Percentiles rank a stretch among this genome's conserved stretches.
Evolutionary conservation across 2,329 filamentous ascomycete species (phyloP).

Genomic region (Rugonectria rugulosa): DNA sequence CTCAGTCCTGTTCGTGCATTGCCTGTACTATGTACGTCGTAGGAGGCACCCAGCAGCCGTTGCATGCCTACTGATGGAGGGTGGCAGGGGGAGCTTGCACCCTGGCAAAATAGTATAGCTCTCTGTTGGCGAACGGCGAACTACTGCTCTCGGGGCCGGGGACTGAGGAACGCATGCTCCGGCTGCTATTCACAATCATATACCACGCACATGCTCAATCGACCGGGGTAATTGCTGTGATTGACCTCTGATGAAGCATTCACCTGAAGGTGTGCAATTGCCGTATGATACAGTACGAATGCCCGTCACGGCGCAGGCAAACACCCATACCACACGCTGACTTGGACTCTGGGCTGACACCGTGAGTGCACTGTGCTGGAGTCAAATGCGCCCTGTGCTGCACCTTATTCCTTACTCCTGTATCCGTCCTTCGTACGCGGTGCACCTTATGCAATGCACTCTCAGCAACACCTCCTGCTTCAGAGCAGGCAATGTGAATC

Average conservation of each 20-base stretch:
- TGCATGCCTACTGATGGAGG: conserved; percentile 17
- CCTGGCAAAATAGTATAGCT: conserved; percentile 16
- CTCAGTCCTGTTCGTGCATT: too few relatives aligned
- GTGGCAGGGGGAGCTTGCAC: conserved; percentile 21
- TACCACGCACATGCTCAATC: neutral
- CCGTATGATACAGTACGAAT: neutral
- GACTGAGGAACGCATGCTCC: conserved; percentile 12
- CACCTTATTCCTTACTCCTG: conserved; percentile 10
- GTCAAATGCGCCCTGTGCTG: conserved; percentile 12
- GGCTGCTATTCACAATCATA: conserved; percentile 10
- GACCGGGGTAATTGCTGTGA: neutral
- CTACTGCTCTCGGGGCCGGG: conserved; percentile 5
- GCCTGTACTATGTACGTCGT: conserved; percentile 1
- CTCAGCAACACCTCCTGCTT: conserved; percentile 15
- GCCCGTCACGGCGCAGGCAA: neutral
- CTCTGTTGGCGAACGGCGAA: conserved; percentile 12
- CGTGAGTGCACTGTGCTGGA: conserved; percentile 2
- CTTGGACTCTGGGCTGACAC: too few relatives aligned
- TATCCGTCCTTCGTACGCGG: too few relatives aligned
- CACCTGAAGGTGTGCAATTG: too few relatives aligned
- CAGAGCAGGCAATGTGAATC: conserved; percentile 18
- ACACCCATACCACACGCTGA: neutral
- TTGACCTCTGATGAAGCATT: neutral
- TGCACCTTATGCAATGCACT: conserved; percentile 17
- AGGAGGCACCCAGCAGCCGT: conserved; percentile 4